Conservation (phyloP, 495 filamentous ascomycete species). For the Aspergillus hancockii region DNA sequence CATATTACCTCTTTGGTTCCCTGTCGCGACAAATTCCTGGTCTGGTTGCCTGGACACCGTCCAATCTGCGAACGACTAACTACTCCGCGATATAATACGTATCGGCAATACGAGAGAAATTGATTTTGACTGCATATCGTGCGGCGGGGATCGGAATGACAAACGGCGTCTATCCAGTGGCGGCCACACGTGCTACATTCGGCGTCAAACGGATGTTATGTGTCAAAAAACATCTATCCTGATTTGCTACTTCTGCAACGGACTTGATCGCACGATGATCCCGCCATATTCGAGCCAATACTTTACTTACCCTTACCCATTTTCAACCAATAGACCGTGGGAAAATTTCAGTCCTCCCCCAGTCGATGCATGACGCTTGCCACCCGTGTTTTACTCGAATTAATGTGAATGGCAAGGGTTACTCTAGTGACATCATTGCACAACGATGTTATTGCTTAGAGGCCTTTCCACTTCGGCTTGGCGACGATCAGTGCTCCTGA, state of each 20-base stretch:
- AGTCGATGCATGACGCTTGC: background rate
- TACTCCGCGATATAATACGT: background rate
- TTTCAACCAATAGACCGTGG: background rate
- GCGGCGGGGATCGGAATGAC: background rate
- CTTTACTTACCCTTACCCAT: background rate
- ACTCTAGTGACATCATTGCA: slow-evolving; percentile 21
- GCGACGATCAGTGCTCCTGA: background rate
- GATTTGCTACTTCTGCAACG: background rate
- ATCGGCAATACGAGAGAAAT: background rate
- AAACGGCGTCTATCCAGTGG: background rate
- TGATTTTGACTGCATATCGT: slow-evolving; percentile 1
- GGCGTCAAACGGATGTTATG: background rate
- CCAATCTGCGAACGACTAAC: background rate
- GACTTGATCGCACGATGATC: background rate
- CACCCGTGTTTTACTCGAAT: background rate
- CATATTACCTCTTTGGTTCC: background rate
- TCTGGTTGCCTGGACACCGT: background rate
- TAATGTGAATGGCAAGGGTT: background rate
- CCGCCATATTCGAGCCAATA: background rate
- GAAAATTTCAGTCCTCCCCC: background rate
- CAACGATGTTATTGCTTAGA: slow-evolving; percentile 4
- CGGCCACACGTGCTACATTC: background rate
- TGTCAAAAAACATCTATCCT: background rate
- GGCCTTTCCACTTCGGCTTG: background rate
- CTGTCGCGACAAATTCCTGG: background rate